Evolutionary conservation across 129 eudicot genomes (phyloP), one percentile per base, ranked within the genome.

Genomic region (Helichrysum umbraculigerum): DNA sequence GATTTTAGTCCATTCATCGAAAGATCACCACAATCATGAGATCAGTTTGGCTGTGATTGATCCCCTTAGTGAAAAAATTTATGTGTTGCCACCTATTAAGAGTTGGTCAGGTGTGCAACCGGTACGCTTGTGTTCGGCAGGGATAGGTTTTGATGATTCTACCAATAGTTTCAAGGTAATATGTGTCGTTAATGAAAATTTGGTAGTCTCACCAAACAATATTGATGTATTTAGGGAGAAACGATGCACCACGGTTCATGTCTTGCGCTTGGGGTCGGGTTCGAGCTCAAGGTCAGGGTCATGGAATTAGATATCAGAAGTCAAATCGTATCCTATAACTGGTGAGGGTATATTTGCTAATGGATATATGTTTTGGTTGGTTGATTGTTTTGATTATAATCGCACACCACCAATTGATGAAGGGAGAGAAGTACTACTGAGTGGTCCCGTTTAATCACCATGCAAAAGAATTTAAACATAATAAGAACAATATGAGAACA

Each of bases 181-280:
- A 15, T 58, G 32, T 39, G 57, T 59, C 39, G 19, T 30, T 60
- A 34, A 0, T 2, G 14, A 15, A 71, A 34, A 4, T 6, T 0
- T 1, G 4, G 16, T 70, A 16, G 33, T 19, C 6, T 22, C 5
- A 4, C 15, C 8, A 4, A 4, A 68, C 11, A 5, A 8, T 39
- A 6, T 50, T 29, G 17, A 33, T 19, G 19, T 7, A 11, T 15
- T 32, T 15, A 29, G 34, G 3, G 25, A 33, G 66, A 41, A 35
- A n/a, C 19, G 10, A 57, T 58, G 54, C 15, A 58, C 78, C 17
- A 59, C 60, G 78, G 78, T 74, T 35, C 78, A 74, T 74, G 78
- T 41, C 17, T 39, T 60, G 78, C 70, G 78, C 1, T 59, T 70
- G 0, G 28, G 4, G 25, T 41, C 50, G 3, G 14, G 50, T 8